These are phyloP conservation scores for Xylariaceae sp. DNA, from an alignment of 2,329 filamentous ascomycete genomes.

Conservation along the genomic window DNA sequence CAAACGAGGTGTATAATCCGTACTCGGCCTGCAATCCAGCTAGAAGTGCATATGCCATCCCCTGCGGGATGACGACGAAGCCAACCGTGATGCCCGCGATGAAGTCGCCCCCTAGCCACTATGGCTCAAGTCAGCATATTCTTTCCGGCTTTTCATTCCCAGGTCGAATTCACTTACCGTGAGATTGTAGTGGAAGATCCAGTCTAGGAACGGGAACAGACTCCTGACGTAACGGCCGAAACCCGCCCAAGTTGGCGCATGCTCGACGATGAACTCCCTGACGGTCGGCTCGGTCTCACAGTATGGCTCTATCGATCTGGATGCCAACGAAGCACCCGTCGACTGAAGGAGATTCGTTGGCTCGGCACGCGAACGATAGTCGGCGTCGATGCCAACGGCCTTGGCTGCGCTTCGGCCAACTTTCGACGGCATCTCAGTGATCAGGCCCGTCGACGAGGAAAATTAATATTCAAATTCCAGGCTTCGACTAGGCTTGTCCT, in stretches of 20 bases:
- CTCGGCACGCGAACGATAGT: slow-evolving; percentile 22
- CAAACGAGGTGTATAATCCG: slow-evolving; percentile 39
- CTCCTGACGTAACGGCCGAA: slow-evolving; percentile 57
- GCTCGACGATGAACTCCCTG: slow-evolving; percentile 63
- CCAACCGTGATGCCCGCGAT: slow-evolving; percentile 42
- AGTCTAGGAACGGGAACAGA: slow-evolving; percentile 80
- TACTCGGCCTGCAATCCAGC: slow-evolving; percentile 45
- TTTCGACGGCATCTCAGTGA: slow-evolving; percentile 11
- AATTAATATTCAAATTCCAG: too few relatives aligned
- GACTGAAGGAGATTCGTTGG: slow-evolving; percentile 22
- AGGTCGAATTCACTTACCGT: slow-evolving; percentile 80
- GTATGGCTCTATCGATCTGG: slow-evolving; percentile 59
- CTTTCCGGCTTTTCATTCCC: slow-evolving; percentile 67
- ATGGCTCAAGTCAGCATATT: slow-evolving; percentile 5
- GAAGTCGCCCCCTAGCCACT: slow-evolving; percentile 15
- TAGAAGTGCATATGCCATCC: slow-evolving; percentile 49
- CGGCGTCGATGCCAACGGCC: slow-evolving; percentile 27
- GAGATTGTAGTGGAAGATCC: slow-evolving; percentile 82
- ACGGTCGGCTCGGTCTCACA: slow-evolving; percentile 76
- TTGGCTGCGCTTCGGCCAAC: slow-evolving; percentile 20
- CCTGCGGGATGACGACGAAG: slow-evolving; percentile 50
- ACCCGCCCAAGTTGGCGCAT: slow-evolving; percentile 55
- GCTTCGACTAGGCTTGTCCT: too few relatives aligned
- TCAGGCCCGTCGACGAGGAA: background rate
- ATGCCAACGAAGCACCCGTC: slow-evolving; percentile 19